A percentile compares a stretch with the other conserved stretches of the same genome.
phyloP scores from a whole-genome alignment of 257 asterid genomes.

The Agastache rugosa region DNA sequence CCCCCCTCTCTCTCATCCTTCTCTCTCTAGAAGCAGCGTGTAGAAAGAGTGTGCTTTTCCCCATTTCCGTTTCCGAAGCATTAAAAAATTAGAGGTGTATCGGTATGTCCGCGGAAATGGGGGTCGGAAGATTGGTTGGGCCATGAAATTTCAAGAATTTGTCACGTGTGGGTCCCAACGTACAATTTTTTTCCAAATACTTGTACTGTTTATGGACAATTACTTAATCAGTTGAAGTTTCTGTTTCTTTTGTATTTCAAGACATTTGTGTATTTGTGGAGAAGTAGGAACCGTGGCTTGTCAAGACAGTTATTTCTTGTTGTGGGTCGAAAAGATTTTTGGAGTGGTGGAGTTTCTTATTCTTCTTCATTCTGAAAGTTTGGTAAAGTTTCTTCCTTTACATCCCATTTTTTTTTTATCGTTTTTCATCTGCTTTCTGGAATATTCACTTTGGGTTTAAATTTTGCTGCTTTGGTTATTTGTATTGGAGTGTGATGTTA shows the following conservation, averaged over 20 bases:
- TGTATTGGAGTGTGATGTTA: slow-evolving; percentile 8
- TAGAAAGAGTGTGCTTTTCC: not conserved
- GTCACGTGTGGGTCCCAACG: slow-evolving; percentile 48
- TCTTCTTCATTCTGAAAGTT: slow-evolving; percentile 38
- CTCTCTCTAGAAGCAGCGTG: slow-evolving; percentile 33
- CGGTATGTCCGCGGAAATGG: slow-evolving; percentile 45
- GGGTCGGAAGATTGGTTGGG: slow-evolving; percentile 36
- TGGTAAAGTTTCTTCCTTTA: slow-evolving; percentile 53
- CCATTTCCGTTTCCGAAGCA: not conserved
- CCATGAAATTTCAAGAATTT: slow-evolving; percentile 43
- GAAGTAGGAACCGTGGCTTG: slow-evolving; percentile 27
- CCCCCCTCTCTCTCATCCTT: not conserved
- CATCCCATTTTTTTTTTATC: not conserved
- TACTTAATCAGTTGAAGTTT: slow-evolving; percentile 31
- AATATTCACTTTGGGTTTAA: slow-evolving; percentile 42
- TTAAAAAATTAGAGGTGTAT: not conserved
- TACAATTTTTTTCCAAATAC: slow-evolving; percentile 15
- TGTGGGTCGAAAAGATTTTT: slow-evolving; percentile 34
- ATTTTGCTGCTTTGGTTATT: slow-evolving; percentile 17
- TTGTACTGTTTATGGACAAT: slow-evolving; percentile 44
- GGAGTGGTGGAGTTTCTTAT: slow-evolving; percentile 28
- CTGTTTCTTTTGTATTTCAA: slow-evolving; percentile 25
- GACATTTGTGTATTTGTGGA: slow-evolving; percentile 22
- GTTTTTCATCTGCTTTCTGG: slow-evolving; percentile 2
- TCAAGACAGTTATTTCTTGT: slow-evolving; percentile 41